Evolutionary conservation across 805 yeast species (phyloP), one percentile per base, ranked within the genome.

Genomic region (Grigorovia yakushimaensis): DNA sequence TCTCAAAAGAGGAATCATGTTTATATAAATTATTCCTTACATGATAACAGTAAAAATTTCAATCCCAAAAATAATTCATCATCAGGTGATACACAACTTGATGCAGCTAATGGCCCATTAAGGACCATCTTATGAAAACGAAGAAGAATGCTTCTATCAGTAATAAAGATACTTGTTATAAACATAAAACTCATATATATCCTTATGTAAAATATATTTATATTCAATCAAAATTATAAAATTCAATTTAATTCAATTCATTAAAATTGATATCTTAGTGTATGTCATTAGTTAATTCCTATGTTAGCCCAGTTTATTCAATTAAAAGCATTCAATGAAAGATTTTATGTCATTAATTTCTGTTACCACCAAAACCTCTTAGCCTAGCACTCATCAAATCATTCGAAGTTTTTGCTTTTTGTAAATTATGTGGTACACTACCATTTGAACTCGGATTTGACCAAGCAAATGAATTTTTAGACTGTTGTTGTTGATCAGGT

Each of bases 1-100:
- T 22, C 20, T 67, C 84, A 30, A 94, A 93, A 2, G 91, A 83
- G 58, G 93, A 85, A 61, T 72, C 82, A 39, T 86, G 74, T 52
- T 60, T 81, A 53, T 68, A 13, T 33, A 33, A 33, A n/a, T 33
- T 33, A 33, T n/a, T 33, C 37, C 2, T 33, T 33, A 15, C n/a
- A 33, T 11, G 37, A 33, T 33, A 13, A 15, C 15, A 33, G n/a
- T n/a, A n/a, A n/a, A n/a, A n/a, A n/a, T n/a, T n/a, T 3, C 37
- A 33, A 33, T 4, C n/a, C 11, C 6, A 33, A 15, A 15, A 33
- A 22, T 18, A 33, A 33, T 33, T 15, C 37, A 13, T 15, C 15
- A 10, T 27, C 33, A 3, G 33, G 15, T 4, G 4, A 10, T 3
- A 10, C 33, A 27, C 33, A 27, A 33, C 37, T 2, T 3, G 37